Conservation (phyloP, 805 yeast genomes). For the Metschnikowia aberdeeniae region DNA sequence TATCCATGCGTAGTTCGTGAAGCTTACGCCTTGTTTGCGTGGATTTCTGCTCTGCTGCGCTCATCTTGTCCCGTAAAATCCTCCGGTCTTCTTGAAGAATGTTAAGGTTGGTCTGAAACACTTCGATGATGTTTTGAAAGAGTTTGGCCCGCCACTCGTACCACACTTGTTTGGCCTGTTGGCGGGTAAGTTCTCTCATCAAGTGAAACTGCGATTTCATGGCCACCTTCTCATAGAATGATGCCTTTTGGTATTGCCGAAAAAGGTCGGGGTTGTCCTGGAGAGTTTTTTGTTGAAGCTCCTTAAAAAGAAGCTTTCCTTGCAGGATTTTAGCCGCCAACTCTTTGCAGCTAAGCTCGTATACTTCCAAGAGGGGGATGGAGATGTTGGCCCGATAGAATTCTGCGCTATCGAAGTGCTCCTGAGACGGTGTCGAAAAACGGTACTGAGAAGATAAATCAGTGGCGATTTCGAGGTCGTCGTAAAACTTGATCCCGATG, state of each 20-base stretch:
- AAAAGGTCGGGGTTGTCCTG: conserved; percentile 49
- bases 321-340: conserved; percentile 47
- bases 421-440: conserved; percentile 11
- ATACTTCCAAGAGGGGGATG: conserved; percentile 44
- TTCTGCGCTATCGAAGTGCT: conserved; percentile 21
- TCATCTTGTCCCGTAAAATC: conserved; percentile 13
- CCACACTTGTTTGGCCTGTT: conserved; percentile 56
- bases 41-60: conserved; percentile 11
- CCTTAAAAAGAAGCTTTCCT: conserved; percentile 44
- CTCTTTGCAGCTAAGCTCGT: conserved; percentile 53
- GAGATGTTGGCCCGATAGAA: conserved; percentile 37
- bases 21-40: conserved; percentile 9
- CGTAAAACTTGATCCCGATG: conserved; percentile 42
- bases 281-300: conserved; percentile 43
- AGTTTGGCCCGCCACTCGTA: conserved; percentile 58
- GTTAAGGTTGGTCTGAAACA: conserved; percentile 22
- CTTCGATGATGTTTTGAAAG: conserved; percentile 40
- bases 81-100: conserved; percentile 20
- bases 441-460: conserved; percentile 23
- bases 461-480: conserved; percentile 39
- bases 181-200: conserved; percentile 48
- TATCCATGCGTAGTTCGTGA: conserved; percentile 14
- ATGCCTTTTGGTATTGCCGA: conserved; percentile 42
- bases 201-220: conserved; percentile 48
- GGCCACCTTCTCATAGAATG: conserved; percentile 32